Evolutionary conservation across 371 early-diverging fungal species (phyloP).

Genomic region (Apophysomyces ossiformis): DNA sequence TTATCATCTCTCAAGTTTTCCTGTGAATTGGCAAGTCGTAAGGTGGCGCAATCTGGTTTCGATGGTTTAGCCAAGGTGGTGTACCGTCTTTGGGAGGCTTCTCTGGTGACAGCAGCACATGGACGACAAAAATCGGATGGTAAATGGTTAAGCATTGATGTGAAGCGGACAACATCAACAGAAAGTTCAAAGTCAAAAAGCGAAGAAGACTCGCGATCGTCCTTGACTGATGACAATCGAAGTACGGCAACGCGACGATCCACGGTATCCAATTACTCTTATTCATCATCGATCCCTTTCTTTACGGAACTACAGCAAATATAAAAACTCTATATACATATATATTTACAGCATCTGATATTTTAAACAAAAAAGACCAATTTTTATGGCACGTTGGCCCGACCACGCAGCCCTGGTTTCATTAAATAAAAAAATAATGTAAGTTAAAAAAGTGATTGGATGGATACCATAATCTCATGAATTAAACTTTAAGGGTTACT

Average conservation of each 20-base stretch:
- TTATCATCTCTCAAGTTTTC: conserved; percentile 46
- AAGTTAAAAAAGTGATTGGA: no score
- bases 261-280: background rate
- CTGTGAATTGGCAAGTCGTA: conserved; percentile 62
- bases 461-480: no score
- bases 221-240: background rate
- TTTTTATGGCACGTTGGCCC: no score
- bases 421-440: no score
- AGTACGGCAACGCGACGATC: background rate
- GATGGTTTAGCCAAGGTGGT: conserved; percentile 32
- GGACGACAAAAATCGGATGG: conserved; percentile 3
- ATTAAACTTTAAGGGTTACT: no score
- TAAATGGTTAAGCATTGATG: conserved; percentile 3
- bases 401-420: no score
- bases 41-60: conserved; percentile 69
- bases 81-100: conserved; percentile 3
- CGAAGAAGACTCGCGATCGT: background rate
- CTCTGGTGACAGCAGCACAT: background rate
- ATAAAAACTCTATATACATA: background rate
- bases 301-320: conserved; percentile 7
- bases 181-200: conserved; percentile 2
- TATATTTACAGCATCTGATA: background rate
- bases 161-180: background rate
- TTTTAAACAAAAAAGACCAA: background rate
- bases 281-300: conserved; percentile 6